phyloP scores from a whole-genome alignment of 2,329 filamentous ascomycete genomes.

The Claviceps paspali region DNA sequence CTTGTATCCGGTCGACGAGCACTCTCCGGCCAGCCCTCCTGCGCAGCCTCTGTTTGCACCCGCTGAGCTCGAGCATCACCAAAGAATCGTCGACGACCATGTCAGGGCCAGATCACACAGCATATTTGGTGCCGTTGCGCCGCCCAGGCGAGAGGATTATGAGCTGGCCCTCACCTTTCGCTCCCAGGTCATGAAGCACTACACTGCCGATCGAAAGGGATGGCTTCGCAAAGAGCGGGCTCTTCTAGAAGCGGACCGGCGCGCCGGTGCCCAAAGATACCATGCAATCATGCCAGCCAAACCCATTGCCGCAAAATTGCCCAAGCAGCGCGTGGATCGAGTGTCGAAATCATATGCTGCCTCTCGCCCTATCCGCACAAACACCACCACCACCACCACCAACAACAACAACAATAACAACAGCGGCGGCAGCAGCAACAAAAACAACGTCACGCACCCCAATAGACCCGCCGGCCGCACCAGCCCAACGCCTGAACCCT shows the following conservation, averaged over 20 bases:
- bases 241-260: constrained; percentile 31
- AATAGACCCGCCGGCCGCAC: constrained; percentile 18
- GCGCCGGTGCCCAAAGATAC: constrained; percentile 23
- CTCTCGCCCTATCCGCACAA: constrained; percentile 10
- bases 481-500: constrained; percentile 34
- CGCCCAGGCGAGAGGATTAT: constrained; percentile 38
- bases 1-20: constrained; percentile 36
- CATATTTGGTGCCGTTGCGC: constrained; percentile 27
- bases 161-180: constrained; percentile 35
- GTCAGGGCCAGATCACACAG: constrained; percentile 26
- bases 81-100: constrained; percentile 35
- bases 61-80: constrained; percentile 24
- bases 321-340: constrained; percentile 18
- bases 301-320: constrained; percentile 15
- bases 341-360: constrained; percentile 20
- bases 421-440: no score
- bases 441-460: constrained; percentile 8
- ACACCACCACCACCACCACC: neutral
- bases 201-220: constrained; percentile 23
- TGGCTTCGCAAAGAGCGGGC: constrained; percentile 38
- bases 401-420: no score
- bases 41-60: constrained; percentile 35
- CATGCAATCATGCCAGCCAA: constrained; percentile 30
- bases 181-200: constrained; percentile 35
- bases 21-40: constrained; percentile 21